Conservation (phyloP, 2,329 filamentous ascomycete species). For the Claviceps purpurea region DNA sequence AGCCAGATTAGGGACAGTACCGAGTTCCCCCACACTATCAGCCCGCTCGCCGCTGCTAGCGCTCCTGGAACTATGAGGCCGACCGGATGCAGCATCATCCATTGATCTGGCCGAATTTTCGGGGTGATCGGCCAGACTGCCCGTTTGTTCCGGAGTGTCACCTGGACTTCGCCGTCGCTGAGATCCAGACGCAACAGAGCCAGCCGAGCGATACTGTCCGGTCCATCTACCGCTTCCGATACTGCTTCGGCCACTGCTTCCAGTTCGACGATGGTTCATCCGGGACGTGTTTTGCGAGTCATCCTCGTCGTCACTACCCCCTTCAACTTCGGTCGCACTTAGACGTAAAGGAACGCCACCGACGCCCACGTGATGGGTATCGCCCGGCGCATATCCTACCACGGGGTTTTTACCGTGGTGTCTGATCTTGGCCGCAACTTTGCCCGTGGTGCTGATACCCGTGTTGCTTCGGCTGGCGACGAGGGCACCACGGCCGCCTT, state of each 20-base stretch:
- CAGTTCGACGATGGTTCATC: conserved; percentile 54
- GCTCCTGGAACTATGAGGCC: conserved; percentile 37
- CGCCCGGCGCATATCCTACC: conserved; percentile 64
- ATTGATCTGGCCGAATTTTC: conserved; percentile 14
- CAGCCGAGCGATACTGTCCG: conserved; percentile 38
- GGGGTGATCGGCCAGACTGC: conserved; percentile 34
- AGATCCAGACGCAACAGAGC: conserved; percentile 25
- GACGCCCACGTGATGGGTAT: conserved; percentile 54
- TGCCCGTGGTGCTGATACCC: conserved; percentile 44
- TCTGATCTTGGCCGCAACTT: conserved; percentile 74
- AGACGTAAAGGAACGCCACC: conserved; percentile 80
- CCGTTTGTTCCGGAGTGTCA: conserved; percentile 41
- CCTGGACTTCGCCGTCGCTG: conserved; percentile 33
- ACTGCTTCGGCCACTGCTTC: conserved; percentile 65
- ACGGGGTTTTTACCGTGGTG: conserved; percentile 73
- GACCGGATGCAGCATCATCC: conserved; percentile 32
- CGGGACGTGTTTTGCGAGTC: conserved; percentile 35
- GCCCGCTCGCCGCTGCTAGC: conserved; percentile 46
- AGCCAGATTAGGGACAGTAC: conserved; percentile 35
- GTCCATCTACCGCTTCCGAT: conserved; percentile 38
- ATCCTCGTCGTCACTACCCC: conserved; percentile 70
- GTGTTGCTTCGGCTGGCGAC: conserved; percentile 42
- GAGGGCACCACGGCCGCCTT: conserved; percentile 33
- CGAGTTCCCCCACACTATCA: conserved; percentile 46
- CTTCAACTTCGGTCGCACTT: conserved; percentile 90